Evolutionary conservation across 352 stramenopile species (phyloP), one percentile per base, ranked within the genome.

Genomic region (Stephanocyclus meneghinianus): DNA sequence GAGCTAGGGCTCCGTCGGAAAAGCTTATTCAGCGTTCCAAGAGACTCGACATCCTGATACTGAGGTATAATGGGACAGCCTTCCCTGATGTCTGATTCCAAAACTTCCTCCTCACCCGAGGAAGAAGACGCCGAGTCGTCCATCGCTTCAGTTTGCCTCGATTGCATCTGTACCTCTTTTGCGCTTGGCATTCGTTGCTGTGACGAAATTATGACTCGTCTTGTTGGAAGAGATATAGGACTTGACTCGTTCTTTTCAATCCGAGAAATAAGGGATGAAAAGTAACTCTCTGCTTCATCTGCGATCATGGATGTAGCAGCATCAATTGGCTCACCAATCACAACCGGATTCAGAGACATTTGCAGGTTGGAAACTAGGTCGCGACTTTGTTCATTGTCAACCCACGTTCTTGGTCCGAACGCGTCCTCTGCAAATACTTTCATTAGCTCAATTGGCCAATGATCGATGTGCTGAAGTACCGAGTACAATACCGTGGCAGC

Each of bases 361-460:
- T 67, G 63, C 29, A 92, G 71, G 64, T 92, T 92, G 44, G 87
- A 26, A 16, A 91, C 85, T 11, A 92, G 60, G 6, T 83, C 21
- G 21, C 21, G 21, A 26, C 56, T 47, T 74, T 65, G 50, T 78
- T 84, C 64, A 50, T 91, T 63, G 70, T 91, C 86, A 48, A 92
- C 86, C 87, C 87, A 92, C 48, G 71, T 68, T 53, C 87, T 45
- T 44, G 80, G 56, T 30, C 85, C 87, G 68, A 91, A 92, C 13
- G 72, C 84, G 73, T 92, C 87, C 48, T 90, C 85, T 2, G 81
- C 83, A 64, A 87, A 92, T 16, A 76, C 83, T 73, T 82, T 79
- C 29, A 92, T 62, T 13, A 92, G 45, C 16, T 78, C 35, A 13
- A 77, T 79, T 63, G 87, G 87, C 87, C 87, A 92, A 74, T 91